Conservation (phyloP, 2,329 filamentous ascomycete species). For the Cladosporium sp. region DNA sequence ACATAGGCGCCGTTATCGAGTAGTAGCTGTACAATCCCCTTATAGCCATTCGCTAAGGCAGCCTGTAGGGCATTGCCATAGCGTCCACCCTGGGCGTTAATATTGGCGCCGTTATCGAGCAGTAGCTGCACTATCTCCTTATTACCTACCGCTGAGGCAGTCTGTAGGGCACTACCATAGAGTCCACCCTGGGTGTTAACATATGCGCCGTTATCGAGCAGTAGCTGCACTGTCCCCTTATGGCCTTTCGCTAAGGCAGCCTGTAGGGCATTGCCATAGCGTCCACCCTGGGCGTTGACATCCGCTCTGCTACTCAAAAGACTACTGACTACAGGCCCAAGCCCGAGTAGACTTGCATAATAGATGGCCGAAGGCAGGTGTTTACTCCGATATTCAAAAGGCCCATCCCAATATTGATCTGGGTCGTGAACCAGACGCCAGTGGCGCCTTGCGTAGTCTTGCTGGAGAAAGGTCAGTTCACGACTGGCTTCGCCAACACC, state of each 20-base stretch:
- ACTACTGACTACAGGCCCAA: not conserved
- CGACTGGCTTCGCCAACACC: not conserved
- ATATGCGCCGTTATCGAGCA: conserved; percentile 2
- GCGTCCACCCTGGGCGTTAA: conserved; percentile 13
- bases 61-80: conserved; percentile 16
- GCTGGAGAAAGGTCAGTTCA: conserved; percentile 11
- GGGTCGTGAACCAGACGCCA: conserved; percentile 12
- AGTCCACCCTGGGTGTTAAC: too few relatives aligned
- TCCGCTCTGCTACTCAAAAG: conserved; percentile 14
- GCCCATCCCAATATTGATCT: not conserved
- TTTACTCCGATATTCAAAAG: not conserved
- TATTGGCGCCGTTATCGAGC: too few relatives aligned
- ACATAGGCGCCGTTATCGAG: conserved; percentile 14
- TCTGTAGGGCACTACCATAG: too few relatives aligned
- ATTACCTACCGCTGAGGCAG: too few relatives aligned
- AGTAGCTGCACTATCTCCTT: too few relatives aligned
- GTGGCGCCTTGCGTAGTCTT: conserved; percentile 2
- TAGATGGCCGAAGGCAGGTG: not conserved
- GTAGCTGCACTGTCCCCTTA: conserved; percentile 10
- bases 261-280: conserved; percentile 14
- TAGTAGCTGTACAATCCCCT: conserved; percentile 11
- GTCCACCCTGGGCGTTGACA: conserved; percentile 15
- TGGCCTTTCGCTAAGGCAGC: conserved; percentile 8
- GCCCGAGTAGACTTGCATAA: conserved; percentile 7
- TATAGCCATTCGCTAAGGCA: conserved; percentile 1